Percentiles rank a stretch among this genome's conserved stretches.
Conservation (phyloP, 176 grass and related monocot genomes). For the Ananas comosus region DNA sequence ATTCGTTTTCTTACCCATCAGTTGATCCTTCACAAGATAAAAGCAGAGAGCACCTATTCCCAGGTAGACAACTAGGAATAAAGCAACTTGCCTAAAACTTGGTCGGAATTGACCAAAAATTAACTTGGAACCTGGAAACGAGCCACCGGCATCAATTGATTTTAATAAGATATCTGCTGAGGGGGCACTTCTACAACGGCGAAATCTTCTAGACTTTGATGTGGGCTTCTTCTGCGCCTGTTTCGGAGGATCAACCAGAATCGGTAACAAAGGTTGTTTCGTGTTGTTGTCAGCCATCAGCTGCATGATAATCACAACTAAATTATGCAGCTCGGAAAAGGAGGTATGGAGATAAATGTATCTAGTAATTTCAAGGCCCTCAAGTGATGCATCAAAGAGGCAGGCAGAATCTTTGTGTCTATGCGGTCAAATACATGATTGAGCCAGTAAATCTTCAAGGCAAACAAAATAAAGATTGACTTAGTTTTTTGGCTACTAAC, state of each 20-base stretch:
- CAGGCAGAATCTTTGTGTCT: too few relatives aligned
- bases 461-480: too few relatives aligned
- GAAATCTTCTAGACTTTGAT: constrained; percentile 36
- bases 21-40: constrained; percentile 58
- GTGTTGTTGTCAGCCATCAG: constrained; percentile 34
- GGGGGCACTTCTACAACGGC: constrained; percentile 35
- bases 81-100: constrained; percentile 39
- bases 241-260: constrained; percentile 12
- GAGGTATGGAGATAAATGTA: too few relatives aligned
- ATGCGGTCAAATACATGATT: too few relatives aligned
- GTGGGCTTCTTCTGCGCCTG: background rate
- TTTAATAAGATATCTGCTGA: constrained; percentile 20
- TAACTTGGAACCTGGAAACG: constrained; percentile 30
- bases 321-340: too few relatives aligned
- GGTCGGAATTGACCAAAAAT: constrained; percentile 36
- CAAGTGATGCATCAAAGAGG: too few relatives aligned
- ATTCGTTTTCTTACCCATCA: constrained; percentile 51
- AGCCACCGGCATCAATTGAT: constrained; percentile 12
- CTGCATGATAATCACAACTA: background rate
- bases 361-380: too few relatives aligned
- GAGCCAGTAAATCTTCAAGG: too few relatives aligned
- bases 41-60: constrained; percentile 41
- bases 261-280: constrained; percentile 22
- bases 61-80: constrained; percentile 60
- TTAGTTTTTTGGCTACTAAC: too few relatives aligned